Evolutionary conservation across 1,284 basidiomycete genomes (phyloP), one percentile per base, ranked within the genome.

Genomic region (Papiliotrema laurentii): DNA sequence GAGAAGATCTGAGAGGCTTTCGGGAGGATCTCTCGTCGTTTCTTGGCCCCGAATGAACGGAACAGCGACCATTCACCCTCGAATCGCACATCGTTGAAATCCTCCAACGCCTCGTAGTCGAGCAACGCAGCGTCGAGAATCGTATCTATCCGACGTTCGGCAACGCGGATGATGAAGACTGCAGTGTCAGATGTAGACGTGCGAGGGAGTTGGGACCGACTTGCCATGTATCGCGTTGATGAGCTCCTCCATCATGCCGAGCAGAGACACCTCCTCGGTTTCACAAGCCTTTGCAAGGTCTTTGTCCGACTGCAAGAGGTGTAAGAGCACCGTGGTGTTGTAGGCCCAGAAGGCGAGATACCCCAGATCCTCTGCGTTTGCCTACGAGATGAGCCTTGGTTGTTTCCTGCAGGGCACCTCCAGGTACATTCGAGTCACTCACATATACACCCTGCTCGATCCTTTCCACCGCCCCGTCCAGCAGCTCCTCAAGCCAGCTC

Each of bases 31-130:
- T 50, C 51, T 24, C 56, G 71, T 69, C 83, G 86, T 76, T 86
- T 90, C 54, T 80, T 80, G 31, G 78, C 75, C 4, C 80, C 81
- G 55, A 94, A 70, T 21, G 76, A 82, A 30, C 88, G 82, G 43
- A 96, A 79, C 60, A 96, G 86, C 0, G 86, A 86, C 92, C 94
- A 97, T 58, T 97, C 94, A 9, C 89, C 91, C 72, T 97, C 91
- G 64, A 97, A 98, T 50, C 91, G 85, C 21, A 97, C 79, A 33
- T 83, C 81, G 41, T 88, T 86, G 54, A 90, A 84, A 9, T 83
- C 84, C 1, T 87, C 83, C 14, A 86, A 77, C 0, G 90, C 80
- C 26, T 87, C 82, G 63, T 88, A 85, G 50, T 97, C 92, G 50
- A 98, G 79, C 47, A 98, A 76, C 0, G 89, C 82, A 0, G 80